Conservation (phyloP, 805 yeast species). For the Schizosaccharomyces lindneri region DNA sequence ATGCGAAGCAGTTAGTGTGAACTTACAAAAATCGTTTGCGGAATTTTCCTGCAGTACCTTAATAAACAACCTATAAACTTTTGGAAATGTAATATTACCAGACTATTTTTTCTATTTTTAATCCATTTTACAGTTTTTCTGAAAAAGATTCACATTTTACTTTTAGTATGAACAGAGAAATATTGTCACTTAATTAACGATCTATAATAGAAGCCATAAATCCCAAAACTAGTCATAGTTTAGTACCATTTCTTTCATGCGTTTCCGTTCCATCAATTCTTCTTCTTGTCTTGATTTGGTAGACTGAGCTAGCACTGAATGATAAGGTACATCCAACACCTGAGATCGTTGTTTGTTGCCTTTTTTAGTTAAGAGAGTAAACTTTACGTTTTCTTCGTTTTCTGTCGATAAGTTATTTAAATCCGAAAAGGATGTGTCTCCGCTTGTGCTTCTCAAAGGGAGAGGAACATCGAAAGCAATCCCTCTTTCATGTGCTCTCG, state of each 20-base stretch:
- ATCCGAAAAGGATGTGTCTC: background rate
- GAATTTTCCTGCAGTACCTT: no score
- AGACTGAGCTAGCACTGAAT: constrained; percentile 9
- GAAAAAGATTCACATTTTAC: no score
- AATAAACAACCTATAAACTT: no score
- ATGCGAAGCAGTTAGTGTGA: no score
- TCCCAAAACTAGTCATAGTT: constrained; percentile 5
- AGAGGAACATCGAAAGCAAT: constrained; percentile 8
- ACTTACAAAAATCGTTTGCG: no score
- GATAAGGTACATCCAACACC: constrained; percentile 7
- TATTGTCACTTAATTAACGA: no score
- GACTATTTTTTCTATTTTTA: no score
- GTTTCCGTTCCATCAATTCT: constrained; percentile 7
- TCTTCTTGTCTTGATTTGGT: constrained; percentile 8
- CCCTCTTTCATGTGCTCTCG: constrained; percentile 6
- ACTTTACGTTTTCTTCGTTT: constrained; percentile 4
- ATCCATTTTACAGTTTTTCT: no score
- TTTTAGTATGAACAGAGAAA: no score
- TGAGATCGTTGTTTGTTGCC: constrained; percentile 8
- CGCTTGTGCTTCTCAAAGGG: constrained; percentile 5
- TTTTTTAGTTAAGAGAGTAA: constrained; percentile 6
- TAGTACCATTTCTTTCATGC: constrained; percentile 8
- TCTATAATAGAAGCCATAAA: no score
- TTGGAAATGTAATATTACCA: no score
- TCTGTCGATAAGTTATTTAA: background rate